A percentile compares a stretch with the other conserved stretches of the same genome.
Evolutionary conservation across 441 rosid genomes (phyloP).

Genomic region (Theobroma grandiflorum): DNA sequence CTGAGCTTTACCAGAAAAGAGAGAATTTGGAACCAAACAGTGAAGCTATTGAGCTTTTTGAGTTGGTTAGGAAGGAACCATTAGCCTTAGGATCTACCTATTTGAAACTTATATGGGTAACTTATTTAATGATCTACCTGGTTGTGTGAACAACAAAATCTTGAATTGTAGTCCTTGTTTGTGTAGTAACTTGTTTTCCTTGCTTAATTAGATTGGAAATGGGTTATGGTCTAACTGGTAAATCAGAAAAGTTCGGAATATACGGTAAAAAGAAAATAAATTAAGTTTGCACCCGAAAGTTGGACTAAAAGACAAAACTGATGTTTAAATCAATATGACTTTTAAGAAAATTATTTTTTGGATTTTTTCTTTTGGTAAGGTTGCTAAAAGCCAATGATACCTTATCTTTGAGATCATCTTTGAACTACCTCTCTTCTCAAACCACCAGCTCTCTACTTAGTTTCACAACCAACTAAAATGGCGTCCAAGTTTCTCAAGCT

Average conservation of each 20-base stretch:
- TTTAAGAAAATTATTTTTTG: too few relatives aligned
- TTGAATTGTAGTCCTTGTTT: background rate
- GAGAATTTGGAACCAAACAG: background rate
- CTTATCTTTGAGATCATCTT: slow-evolving; percentile 11
- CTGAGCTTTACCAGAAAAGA: background rate
- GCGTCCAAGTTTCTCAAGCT: slow-evolving; percentile 57
- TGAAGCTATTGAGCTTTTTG: background rate
- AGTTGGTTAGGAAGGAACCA: background rate
- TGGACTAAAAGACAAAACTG: too few relatives aligned
- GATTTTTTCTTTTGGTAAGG: background rate
- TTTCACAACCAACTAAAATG: slow-evolving; percentile 38
- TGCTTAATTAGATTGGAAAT: too few relatives aligned
- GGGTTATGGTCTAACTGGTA: background rate
- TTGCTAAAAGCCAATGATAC: background rate
- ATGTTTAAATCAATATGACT: too few relatives aligned
- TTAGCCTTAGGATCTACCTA: background rate
- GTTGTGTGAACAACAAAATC: too few relatives aligned
- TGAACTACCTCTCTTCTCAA: background rate
- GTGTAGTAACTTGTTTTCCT: background rate
- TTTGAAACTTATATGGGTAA: background rate
- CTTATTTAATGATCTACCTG: background rate
- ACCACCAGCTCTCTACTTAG: background rate
- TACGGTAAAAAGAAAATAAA: too few relatives aligned
- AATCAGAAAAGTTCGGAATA: background rate
- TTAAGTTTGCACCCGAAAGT: too few relatives aligned